A percentile compares a stretch with the other conserved stretches of the same genome.
phyloP scores from a whole-genome alignment of 768 basidiomycete species.

The Hysterangium stoloniferum region DNA sequence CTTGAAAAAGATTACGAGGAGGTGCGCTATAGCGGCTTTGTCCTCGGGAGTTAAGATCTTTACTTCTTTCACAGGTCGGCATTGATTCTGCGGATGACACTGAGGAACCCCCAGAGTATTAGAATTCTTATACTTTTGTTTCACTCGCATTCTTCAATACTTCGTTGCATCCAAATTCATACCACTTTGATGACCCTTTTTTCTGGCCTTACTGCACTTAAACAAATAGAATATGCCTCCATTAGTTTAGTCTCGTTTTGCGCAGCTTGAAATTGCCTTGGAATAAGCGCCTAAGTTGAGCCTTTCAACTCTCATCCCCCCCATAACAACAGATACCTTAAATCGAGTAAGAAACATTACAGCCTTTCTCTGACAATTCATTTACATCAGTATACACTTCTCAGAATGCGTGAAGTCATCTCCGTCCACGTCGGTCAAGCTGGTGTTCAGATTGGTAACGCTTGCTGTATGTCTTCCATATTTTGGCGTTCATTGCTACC shows the following conservation, averaged over 20 bases:
- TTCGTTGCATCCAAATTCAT: background rate
- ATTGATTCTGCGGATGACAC: conserved; percentile 6
- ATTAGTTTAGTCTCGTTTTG: too few relatives aligned
- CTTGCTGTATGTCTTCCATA: conserved; percentile 67
- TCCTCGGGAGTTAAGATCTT: background rate
- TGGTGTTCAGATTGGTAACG: conserved; percentile 90
- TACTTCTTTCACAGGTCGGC: conserved; percentile 4
- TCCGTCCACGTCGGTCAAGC: conserved; percentile 97
- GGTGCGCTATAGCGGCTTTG: conserved; percentile 38
- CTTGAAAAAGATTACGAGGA: conserved; percentile 97
- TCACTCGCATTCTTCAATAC: conserved; percentile 1
- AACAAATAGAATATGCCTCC: background rate
- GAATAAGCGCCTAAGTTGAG: background rate
- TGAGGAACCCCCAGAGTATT: conserved; percentile 10
- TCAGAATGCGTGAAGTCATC: conserved; percentile 84
- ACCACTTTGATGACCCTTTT: background rate
- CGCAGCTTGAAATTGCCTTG: background rate
- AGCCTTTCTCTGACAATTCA: background rate
- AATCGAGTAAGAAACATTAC: background rate
- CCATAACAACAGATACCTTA: background rate
- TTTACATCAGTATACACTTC: conserved; percentile 15
- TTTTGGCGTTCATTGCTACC: conserved; percentile 20
- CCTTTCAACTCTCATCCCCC: background rate
- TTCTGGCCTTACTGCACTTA: conserved; percentile 1
- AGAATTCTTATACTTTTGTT: background rate